phyloP scores from a whole-genome alignment of 345 rosid species.

The Geranium rotundifolium region DNA sequence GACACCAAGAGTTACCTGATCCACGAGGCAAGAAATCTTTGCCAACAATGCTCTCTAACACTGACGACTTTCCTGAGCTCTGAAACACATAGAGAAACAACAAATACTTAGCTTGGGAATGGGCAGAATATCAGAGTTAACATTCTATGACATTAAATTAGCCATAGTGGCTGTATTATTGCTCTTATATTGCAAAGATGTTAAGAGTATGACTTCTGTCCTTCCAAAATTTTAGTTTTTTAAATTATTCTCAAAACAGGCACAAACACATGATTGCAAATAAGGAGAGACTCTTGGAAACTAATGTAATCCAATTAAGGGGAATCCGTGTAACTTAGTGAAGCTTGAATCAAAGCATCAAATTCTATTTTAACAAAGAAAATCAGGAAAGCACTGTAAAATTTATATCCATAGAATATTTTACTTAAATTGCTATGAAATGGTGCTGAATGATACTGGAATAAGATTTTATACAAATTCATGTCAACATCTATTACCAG shows the following conservation, averaged over 20 bases:
- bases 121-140: too few relatives aligned
- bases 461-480: neutral
- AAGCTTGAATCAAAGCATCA: neutral
- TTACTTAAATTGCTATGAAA: neutral
- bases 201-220: too few relatives aligned
- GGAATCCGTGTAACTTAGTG: too few relatives aligned
- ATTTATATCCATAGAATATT: neutral
- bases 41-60: constrained; percentile 90
- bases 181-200: too few relatives aligned
- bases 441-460: neutral
- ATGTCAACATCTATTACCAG: neutral
- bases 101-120: neutral
- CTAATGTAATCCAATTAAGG: neutral
- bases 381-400: neutral
- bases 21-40: constrained; percentile 99
- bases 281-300: too few relatives aligned
- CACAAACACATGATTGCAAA: neutral
- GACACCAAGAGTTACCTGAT: constrained; percentile 46
- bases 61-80: constrained; percentile 99
- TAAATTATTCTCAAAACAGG: neutral
- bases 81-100: constrained; percentile 14
- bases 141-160: too few relatives aligned
- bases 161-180: too few relatives aligned
- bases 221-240: too few relatives aligned
- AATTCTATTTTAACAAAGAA: too few relatives aligned